Percentiles rank a stretch among this genome's conserved stretches.
These are phyloP conservation scores for Pestalotiopsis sp. DNA, from an alignment of 2,329 filamentous ascomycete species.

Conservation along the genomic window DNA sequence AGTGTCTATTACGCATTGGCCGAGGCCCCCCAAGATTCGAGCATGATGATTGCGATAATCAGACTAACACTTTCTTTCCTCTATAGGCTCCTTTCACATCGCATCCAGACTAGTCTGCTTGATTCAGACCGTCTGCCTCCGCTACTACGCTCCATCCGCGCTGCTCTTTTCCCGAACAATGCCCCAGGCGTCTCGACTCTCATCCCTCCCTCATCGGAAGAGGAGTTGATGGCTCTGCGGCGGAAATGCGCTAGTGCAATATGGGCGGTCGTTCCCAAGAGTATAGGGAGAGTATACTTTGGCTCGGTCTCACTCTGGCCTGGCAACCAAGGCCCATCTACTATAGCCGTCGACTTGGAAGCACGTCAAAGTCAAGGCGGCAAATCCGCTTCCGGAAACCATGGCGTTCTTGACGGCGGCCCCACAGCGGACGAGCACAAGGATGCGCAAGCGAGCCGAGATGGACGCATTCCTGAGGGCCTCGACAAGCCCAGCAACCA, in stretches of 20 bases:
- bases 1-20: slow-evolving; percentile 7
- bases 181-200: slow-evolving; percentile 67
- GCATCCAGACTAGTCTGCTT: slow-evolving; percentile 59
- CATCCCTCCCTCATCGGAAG: slow-evolving; percentile 61
- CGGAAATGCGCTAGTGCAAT: slow-evolving; percentile 67
- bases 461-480: not conserved
- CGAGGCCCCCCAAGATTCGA: not conserved
- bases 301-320: slow-evolving; percentile 39
- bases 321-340: slow-evolving; percentile 23
- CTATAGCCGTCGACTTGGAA: slow-evolving; percentile 24
- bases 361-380: slow-evolving; percentile 20
- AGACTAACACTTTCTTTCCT: slow-evolving; percentile 12
- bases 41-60: not conserved
- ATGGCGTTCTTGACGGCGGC: slow-evolving; percentile 15
- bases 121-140: slow-evolving; percentile 67
- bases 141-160: slow-evolving; percentile 72
- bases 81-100: slow-evolving; percentile 61
- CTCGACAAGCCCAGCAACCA: not conserved
- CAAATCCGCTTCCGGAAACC: slow-evolving; percentile 16
- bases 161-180: slow-evolving; percentile 86
- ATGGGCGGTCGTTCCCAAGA: slow-evolving; percentile 50
- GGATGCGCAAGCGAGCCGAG: slow-evolving; percentile 3
- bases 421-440: not conserved
- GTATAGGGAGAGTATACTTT: slow-evolving; percentile 55
- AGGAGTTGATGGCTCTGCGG: slow-evolving; percentile 64